A percentile compares a stretch with the other conserved stretches of the same genome.
These are phyloP conservation scores for Rhododendron griersonianum DNA, from an alignment of 148 eudicot species.

Conservation along the genomic window DNA sequence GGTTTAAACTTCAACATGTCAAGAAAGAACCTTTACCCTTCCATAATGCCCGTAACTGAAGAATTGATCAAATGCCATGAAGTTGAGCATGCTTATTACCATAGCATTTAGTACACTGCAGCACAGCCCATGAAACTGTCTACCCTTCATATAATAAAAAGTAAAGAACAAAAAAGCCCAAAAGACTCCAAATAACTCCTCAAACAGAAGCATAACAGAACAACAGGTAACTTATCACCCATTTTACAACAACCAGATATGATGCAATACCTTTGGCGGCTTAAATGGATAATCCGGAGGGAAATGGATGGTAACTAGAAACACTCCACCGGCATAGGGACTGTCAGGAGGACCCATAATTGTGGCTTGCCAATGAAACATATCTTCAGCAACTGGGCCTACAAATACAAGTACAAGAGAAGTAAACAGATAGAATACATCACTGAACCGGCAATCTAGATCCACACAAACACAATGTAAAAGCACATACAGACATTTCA, in stretches of 20 bases:
- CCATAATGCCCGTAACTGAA: not conserved
- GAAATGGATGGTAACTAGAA: constrained; percentile 54
- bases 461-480: not conserved
- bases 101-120: not conserved
- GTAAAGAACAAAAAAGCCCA: not conserved
- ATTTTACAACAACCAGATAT: not conserved
- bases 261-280: constrained; percentile 55
- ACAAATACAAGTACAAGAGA: not conserved
- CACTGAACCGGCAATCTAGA: not conserved
- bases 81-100: not conserved
- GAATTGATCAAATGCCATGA: not conserved
- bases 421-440: not conserved
- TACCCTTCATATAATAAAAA: not conserved
- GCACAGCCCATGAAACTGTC: not conserved
- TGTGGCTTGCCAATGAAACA: constrained; percentile 70
- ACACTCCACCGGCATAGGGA: constrained; percentile 71
- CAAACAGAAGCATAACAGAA: not conserved
- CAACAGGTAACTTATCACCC: not conserved
- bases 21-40: not conserved
- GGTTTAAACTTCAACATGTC: not conserved
- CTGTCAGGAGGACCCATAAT: constrained; percentile 68
- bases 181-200: not conserved
- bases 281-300: constrained; percentile 68
- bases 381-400: constrained; percentile 61
- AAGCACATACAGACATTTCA: not conserved